Evolutionary conservation across 805 yeast species (phyloP), one percentile per base, ranked within the genome.

Genomic region (Wickerhamomyces canadensis): DNA sequence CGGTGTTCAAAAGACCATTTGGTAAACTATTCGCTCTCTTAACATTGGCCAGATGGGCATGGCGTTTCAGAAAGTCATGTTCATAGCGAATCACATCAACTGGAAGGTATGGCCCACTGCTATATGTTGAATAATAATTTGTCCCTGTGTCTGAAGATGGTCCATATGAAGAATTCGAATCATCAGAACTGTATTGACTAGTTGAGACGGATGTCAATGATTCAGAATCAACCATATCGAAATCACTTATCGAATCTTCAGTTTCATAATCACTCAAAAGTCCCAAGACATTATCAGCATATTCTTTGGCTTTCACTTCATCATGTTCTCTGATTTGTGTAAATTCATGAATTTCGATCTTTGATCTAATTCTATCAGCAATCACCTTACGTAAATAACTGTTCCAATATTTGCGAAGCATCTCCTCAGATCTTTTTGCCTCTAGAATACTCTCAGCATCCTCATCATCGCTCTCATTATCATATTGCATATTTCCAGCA

Each of bases 311-410:
- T 26, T 41, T 34, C 3, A 33, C 43, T 10, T 19, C 34, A 22
- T 27, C 29, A 17, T 48, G 45, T 16, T 39, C 47, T 37, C 44
- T 41, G 18, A 40, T 43, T 25, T 37, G 44, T 10, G 49, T 35
- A 13, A 47, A 27, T 17, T 33, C 37, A 29, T 41, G 27, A 16
- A 43, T 22, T 12, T 45, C 48, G 19, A 52, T n/a, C 27, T 54
- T 54, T 34, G 47, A 42, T 31, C 49, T 42, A 17, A 54, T 54
- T 41, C 58, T 39, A 15, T 40, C 33, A 6, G 54, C 45, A 21
- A 54, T 45, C 5, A 48, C 39, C 9, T 41, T 38, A 27, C 48
- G 40, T 14, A 51, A 37, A 19, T 45, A 54, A 32, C 46, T 17
- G 16, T 17, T 10, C 36, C 36, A 34, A 26, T 22, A 34, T 21